phyloP scores from a whole-genome alignment of 306 rosid genomes.

The Senna tora region DNA sequence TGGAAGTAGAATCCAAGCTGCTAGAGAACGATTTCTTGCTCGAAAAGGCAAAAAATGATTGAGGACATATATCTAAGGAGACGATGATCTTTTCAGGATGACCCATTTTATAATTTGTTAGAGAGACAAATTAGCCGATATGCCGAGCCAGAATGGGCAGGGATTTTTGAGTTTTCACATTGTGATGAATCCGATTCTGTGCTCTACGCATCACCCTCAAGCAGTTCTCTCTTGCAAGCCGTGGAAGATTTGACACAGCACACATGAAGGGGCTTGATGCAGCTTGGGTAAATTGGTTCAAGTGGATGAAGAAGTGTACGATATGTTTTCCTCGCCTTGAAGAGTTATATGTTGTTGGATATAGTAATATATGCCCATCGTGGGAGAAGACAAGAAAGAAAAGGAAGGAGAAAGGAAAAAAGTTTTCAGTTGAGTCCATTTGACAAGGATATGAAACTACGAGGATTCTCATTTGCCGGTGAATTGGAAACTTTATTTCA shows the following conservation, averaged over 20 bases:
- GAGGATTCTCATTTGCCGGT: no score
- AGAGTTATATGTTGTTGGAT: not conserved
- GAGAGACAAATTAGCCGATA: conserved; percentile 16
- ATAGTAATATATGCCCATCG: not conserved
- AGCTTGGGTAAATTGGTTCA: not conserved
- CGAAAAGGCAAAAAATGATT: conserved; percentile 73
- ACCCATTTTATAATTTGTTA: conserved; percentile 22
- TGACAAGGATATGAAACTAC: not conserved
- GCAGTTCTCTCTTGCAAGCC: conserved; percentile 22
- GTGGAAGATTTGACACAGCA: conserved; percentile 1
- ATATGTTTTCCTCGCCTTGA: not conserved
- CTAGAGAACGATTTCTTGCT: conserved; percentile 86
- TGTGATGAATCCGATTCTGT: conserved; percentile 22
- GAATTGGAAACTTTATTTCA: no score
- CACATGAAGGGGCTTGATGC: not conserved
- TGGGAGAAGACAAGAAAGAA: not conserved
- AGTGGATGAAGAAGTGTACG: conserved; percentile 1
- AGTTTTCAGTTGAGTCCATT: not conserved
- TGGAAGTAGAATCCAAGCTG: conserved; percentile 76
- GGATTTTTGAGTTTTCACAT: conserved; percentile 8
- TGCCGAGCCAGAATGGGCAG: conserved; percentile 15
- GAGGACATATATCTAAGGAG: conserved; percentile 25
- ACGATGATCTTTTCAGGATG: conserved; percentile 22
- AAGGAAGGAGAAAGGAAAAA: not conserved
- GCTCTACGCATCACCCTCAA: conserved; percentile 32